Conservation (phyloP, 2,329 filamentous ascomycete species). For the Apiospora malaysiana region DNA sequence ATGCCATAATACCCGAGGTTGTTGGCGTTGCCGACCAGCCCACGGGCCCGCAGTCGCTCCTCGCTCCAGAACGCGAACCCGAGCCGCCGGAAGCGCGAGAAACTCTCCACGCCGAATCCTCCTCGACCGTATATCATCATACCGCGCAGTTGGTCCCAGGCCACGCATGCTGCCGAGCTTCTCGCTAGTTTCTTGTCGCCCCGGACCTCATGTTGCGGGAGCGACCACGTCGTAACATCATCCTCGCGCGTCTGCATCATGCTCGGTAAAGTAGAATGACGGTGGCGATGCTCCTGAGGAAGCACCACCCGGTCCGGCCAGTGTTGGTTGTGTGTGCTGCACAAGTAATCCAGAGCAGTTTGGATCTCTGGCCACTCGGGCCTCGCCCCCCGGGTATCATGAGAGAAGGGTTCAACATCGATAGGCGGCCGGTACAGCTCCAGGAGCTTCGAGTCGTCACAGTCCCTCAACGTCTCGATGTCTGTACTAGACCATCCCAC, state of each 20-base stretch:
- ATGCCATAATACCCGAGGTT: neutral
- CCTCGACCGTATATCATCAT: no score
- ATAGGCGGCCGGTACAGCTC: neutral
- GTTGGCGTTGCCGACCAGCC: neutral
- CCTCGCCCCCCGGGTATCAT: neutral
- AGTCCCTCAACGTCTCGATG: neutral
- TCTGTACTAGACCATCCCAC: neutral
- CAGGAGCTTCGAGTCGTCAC: neutral
- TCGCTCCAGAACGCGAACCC: neutral
- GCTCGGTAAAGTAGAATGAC: no score
- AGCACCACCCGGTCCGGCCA: neutral
- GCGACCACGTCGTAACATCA: neutral
- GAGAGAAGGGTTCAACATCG: neutral
- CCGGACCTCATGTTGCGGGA: neutral
- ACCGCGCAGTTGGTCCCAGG: neutral
- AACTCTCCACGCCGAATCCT: neutral
- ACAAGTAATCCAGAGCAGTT: neutral
- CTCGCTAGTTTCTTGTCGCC: neutral
- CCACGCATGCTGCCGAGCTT: neutral
- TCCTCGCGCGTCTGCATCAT: neutral
- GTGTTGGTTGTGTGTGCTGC: neutral
- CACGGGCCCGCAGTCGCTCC: neutral
- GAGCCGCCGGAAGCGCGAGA: neutral
- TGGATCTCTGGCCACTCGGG: neutral
- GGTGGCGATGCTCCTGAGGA: neutral